Conservation (phyloP, 768 basidiomycete genomes). For the Gelatoporia subvermispora region DNA sequence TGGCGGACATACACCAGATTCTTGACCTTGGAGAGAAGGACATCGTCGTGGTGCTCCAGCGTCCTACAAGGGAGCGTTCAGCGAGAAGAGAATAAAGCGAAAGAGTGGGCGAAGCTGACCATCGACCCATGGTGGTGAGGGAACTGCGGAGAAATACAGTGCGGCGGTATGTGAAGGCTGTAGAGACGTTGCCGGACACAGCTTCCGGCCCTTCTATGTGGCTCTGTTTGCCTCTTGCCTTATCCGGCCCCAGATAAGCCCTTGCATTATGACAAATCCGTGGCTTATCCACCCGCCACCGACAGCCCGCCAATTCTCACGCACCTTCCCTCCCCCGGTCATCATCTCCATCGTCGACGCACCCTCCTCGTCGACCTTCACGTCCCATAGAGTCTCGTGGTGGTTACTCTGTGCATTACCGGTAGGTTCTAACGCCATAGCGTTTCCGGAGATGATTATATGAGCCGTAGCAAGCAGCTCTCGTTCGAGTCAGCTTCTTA, state of each 20-base stretch:
- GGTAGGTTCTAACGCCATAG: slow-evolving; percentile 1
- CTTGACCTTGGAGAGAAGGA: slow-evolving; percentile 71
- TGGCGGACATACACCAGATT: slow-evolving; percentile 59
- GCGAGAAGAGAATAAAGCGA: slow-evolving; percentile 10
- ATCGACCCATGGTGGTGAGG: slow-evolving; percentile 57
- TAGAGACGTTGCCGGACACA: slow-evolving; percentile 2
- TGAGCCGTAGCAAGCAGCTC: background rate
- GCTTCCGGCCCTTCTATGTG: slow-evolving; percentile 2
- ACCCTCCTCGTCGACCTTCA: background rate
- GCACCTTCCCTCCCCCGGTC: slow-evolving; percentile 10
- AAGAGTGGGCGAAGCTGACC: slow-evolving; percentile 36
- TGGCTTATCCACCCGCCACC: no score
- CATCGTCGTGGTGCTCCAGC: slow-evolving; percentile 64
- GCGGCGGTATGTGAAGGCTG: slow-evolving; percentile 1
- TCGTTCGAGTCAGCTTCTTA: background rate
- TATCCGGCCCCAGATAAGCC: slow-evolving; percentile 1
- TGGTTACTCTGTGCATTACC: background rate
- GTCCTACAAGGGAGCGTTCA: slow-evolving; percentile 44
- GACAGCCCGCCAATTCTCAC: background rate
- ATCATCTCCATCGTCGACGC: slow-evolving; percentile 4
- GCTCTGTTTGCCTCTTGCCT: background rate
- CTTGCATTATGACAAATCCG: no score
- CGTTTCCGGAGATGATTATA: background rate
- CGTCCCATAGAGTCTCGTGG: slow-evolving; percentile 3
- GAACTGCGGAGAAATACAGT: no score